These are phyloP conservation scores for Leishmania major DNA, from an alignment of 208 protist species.

Conservation along the genomic window DNA sequence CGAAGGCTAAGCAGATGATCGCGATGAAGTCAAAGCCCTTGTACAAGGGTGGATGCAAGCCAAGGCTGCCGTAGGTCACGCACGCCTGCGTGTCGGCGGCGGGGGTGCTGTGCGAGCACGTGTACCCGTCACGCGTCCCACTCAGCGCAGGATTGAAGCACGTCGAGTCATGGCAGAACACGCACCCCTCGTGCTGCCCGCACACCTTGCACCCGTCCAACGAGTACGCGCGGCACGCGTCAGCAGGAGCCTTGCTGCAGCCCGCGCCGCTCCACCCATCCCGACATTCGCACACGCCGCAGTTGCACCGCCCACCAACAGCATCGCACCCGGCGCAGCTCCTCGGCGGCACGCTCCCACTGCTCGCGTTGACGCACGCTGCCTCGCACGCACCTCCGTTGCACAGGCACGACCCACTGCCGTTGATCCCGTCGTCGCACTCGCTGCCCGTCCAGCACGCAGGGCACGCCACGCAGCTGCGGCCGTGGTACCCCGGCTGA, in stretches of 20 bases:
- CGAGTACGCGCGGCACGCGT: constrained; percentile 42
- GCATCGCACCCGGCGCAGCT: constrained; percentile 14
- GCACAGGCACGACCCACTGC: constrained; percentile 15
- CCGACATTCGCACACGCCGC: constrained; percentile 27
- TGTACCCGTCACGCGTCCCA: constrained; percentile 33
- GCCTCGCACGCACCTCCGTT: constrained; percentile 9
- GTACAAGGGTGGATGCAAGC: background rate
- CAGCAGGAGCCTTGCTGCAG: constrained; percentile 25
- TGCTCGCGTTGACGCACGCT: background rate
- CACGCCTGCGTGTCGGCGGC: constrained; percentile 23
- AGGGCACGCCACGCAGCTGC: constrained; percentile 27
- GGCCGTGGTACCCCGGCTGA: constrained; percentile 29
- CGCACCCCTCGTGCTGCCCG: constrained; percentile 28
- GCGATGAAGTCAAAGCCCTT: background rate
- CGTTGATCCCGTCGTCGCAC: constrained; percentile 27
- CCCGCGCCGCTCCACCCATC: constrained; percentile 24
- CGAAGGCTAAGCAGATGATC: background rate
- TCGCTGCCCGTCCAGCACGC: constrained; percentile 27
- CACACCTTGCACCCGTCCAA: constrained; percentile 45
- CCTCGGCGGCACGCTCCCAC: background rate
- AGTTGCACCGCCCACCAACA: constrained; percentile 30
- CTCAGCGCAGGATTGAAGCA: constrained; percentile 40
- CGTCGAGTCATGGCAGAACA: constrained; percentile 48
- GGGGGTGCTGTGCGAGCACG: constrained; percentile 36
- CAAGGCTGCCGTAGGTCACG: constrained; percentile 10